Evolutionary conservation across 2,329 filamentous ascomycete genomes (phyloP).

Genomic region (Anthostomella pinea): DNA sequence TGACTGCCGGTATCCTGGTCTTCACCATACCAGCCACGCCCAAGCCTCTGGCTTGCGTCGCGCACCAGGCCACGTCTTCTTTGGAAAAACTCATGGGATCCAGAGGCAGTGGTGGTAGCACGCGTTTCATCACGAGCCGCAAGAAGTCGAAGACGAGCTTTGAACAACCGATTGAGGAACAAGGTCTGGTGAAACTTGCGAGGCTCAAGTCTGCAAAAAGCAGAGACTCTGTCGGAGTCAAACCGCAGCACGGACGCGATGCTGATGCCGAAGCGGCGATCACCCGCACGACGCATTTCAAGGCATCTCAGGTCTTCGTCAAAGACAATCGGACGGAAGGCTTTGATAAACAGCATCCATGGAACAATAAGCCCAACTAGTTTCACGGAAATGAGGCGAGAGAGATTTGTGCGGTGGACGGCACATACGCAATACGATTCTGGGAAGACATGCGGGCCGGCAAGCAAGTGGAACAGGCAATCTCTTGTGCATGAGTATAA

Average conservation of each 20-base stretch:
- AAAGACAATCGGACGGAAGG: not conserved
- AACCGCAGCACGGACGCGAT: not conserved
- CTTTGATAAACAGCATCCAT: not conserved
- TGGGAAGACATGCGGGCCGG: too few relatives aligned
- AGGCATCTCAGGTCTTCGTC: not conserved
- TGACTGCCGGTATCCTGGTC: conserved; percentile 10
- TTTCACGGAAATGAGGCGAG: too few relatives aligned
- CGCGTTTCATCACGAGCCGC: conserved; percentile 1
- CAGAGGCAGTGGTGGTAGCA: not conserved
- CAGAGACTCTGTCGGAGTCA: not conserved
- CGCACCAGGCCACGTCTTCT: conserved; percentile 1
- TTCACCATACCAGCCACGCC: conserved; percentile 7
- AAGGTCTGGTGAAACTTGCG: conserved; percentile 1
- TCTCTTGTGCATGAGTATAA: too few relatives aligned
- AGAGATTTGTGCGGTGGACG: too few relatives aligned
- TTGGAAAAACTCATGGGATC: conserved; percentile 1
- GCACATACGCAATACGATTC: too few relatives aligned
- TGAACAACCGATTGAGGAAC: conserved; percentile 4
- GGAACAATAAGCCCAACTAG: too few relatives aligned
- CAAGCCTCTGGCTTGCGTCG: not conserved
- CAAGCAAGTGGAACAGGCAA: too few relatives aligned
- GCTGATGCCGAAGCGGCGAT: not conserved
- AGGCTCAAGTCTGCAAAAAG: not conserved
- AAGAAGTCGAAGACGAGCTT: conserved; percentile 1
- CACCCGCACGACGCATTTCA: not conserved